Evolutionary conservation across 176 grass and related monocot genomes (phyloP).

Genomic region (Juncus inflexus): DNA sequence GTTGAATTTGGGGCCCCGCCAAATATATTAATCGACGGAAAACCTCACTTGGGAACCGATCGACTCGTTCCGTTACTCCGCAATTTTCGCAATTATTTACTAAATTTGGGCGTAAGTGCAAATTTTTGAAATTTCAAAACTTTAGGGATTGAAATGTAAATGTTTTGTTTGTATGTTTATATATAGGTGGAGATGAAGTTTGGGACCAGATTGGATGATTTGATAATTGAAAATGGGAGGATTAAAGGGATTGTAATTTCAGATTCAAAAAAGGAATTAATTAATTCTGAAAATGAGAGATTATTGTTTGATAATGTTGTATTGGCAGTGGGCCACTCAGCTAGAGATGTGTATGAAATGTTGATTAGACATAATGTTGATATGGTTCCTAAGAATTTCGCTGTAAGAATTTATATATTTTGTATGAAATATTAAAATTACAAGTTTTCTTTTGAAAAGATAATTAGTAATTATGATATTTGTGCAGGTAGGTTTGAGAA

Average conservation of each 20-base stretch:
- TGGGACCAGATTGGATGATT: constrained; percentile 76
- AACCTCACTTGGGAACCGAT: constrained; percentile 95
- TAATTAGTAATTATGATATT: constrained; percentile 14
- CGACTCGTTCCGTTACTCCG: constrained; percentile 73
- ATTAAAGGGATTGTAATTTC: constrained; percentile 77
- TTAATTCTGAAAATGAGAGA: constrained; percentile 39
- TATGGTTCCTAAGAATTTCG: constrained; percentile 78
- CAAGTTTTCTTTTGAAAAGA: constrained; percentile 10
- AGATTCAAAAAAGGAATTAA: constrained; percentile 37
- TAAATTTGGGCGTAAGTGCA: constrained; percentile 72
- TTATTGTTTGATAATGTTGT: constrained; percentile 83
- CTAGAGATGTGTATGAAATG: constrained; percentile 84
- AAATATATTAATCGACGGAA: constrained; percentile 88
- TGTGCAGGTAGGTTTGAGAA: constrained; percentile 81
- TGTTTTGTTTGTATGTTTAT: background rate
- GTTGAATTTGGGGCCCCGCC: constrained; percentile 87
- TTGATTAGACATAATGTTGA: constrained; percentile 62
- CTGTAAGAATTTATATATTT: constrained; percentile 57
- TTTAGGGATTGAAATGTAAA: background rate
- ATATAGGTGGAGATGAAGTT: constrained; percentile 83
- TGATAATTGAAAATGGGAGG: constrained; percentile 66
- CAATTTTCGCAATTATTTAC: constrained; percentile 77
- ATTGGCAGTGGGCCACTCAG: constrained; percentile 90
- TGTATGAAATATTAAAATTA: constrained; percentile 11
- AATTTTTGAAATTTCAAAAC: constrained; percentile 20